phyloP scores from a whole-genome alignment of 2,329 filamentous ascomycete species.

The Colletotrichum orchidophilum region DNA sequence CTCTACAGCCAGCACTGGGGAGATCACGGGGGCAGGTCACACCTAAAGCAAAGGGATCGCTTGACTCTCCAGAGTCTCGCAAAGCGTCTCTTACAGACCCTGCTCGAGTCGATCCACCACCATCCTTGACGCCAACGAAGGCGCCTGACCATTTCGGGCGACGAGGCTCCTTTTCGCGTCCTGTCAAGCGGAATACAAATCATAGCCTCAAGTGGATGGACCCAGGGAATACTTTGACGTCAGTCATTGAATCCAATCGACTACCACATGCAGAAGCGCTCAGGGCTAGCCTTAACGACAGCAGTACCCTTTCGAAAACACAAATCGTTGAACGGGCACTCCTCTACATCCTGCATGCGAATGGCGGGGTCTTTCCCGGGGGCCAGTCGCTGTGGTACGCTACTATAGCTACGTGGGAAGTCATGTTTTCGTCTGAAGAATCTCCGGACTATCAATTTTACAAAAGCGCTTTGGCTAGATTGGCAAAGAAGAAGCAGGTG shows the following conservation, averaged over 20 bases:
- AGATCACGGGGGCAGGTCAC: background rate
- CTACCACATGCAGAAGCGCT: slow-evolving; percentile 4
- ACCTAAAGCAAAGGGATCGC: background rate
- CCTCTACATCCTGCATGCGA: slow-evolving; percentile 50
- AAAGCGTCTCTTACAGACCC: background rate
- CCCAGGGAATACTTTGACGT: too few species aligned
- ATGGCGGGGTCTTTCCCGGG: slow-evolving; percentile 60
- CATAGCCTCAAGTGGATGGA: background rate
- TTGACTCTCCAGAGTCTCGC: background rate
- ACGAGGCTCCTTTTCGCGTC: background rate
- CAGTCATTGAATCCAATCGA: background rate
- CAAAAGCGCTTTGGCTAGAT: slow-evolving; percentile 48
- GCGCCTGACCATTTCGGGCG: background rate
- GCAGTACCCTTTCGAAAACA: background rate
- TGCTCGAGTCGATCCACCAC: background rate
- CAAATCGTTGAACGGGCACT: slow-evolving; percentile 36
- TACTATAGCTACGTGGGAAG: slow-evolving; percentile 55
- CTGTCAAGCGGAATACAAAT: background rate
- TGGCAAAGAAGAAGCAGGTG: slow-evolving; percentile 47
- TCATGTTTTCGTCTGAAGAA: slow-evolving; percentile 49
- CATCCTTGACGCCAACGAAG: background rate
- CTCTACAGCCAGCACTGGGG: slow-evolving; percentile 5
- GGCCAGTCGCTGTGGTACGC: slow-evolving; percentile 60
- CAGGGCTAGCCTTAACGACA: background rate
- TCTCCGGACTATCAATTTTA: slow-evolving; percentile 52